Conservation (phyloP, 148 eudicot genomes). For the Amaranthus palmeri region DNA sequence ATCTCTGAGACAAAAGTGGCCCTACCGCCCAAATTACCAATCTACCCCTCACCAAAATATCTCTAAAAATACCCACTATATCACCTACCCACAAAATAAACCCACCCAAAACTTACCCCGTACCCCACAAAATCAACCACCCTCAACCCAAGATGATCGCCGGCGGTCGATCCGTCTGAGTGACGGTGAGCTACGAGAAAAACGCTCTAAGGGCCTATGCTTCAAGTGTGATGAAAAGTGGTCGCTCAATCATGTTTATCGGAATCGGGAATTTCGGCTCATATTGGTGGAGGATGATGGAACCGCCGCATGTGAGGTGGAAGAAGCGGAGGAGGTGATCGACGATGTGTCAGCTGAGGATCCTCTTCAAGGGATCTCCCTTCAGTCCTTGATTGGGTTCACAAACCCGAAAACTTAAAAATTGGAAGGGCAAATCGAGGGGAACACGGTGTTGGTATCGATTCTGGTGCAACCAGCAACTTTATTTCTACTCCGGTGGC, state of each 20-base stretch:
- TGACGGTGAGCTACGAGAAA: neutral
- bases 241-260: neutral
- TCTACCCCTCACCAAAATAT: neutral
- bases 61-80: no score
- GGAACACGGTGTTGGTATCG: neutral
- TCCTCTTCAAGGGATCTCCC: neutral
- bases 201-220: neutral
- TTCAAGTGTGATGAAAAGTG: neutral
- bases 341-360: neutral
- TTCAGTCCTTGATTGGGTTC: neutral
- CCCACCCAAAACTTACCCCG: neutral
- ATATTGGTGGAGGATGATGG: neutral
- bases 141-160: neutral
- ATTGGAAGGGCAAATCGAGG: neutral
- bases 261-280: neutral
- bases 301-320: neutral
- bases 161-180: no score
- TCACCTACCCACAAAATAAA: no score
- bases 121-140: neutral
- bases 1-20: neutral
- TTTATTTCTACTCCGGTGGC: neutral
- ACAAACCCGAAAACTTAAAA: neutral
- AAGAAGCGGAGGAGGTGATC: neutral
- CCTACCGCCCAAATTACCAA: neutral
- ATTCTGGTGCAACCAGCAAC: neutral